Conservation (phyloP, 2,329 filamentous ascomycete genomes). For the Ploettnerulaceae sp. region DNA sequence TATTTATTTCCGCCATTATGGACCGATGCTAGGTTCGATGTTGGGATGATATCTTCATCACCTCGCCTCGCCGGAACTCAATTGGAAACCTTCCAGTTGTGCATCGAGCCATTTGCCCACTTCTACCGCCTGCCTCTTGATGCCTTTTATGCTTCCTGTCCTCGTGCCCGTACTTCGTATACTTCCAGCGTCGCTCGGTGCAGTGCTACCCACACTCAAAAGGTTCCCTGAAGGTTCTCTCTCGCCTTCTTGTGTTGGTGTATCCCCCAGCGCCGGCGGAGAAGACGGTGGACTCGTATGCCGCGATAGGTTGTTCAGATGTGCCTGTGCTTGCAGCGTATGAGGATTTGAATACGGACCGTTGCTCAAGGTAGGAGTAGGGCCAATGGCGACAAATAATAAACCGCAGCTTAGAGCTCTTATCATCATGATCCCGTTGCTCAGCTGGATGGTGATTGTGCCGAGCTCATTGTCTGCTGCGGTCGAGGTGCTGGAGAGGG, state of each 20-base stretch:
- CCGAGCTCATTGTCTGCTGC: slow-evolving; percentile 21
- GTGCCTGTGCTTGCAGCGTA: slow-evolving; percentile 8
- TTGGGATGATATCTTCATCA: slow-evolving; percentile 10
- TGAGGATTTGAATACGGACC: slow-evolving; percentile 8
- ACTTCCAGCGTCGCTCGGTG: slow-evolving; percentile 29
- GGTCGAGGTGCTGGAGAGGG: slow-evolving; percentile 10
- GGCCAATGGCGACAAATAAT: slow-evolving; percentile 57
- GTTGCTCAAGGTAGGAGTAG: slow-evolving; percentile 30
- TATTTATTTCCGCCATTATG: too few species aligned
- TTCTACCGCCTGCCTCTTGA: slow-evolving; percentile 54
- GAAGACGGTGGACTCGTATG: slow-evolving; percentile 23
- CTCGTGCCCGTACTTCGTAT: slow-evolving; percentile 35
- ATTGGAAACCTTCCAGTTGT: slow-evolving; percentile 44
- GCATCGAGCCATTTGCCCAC: slow-evolving; percentile 56
- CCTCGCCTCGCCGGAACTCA: slow-evolving; percentile 25
- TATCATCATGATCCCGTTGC: slow-evolving; percentile 52
- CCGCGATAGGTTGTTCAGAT: slow-evolving; percentile 6
- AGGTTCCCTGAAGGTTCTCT: too few species aligned
- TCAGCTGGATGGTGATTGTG: slow-evolving; percentile 45
- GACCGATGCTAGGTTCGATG: too few species aligned
- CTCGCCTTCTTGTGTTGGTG: slow-evolving; percentile 4
- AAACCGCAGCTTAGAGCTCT: slow-evolving; percentile 53
- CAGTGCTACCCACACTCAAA: slow-evolving; percentile 29
- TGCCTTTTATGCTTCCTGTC: slow-evolving; percentile 44
- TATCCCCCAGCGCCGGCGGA: slow-evolving; percentile 14